These are phyloP conservation scores for Geotrichum macrosporum DNA, from an alignment of 1,139 yeast genomes.

Conservation along the genomic window DNA sequence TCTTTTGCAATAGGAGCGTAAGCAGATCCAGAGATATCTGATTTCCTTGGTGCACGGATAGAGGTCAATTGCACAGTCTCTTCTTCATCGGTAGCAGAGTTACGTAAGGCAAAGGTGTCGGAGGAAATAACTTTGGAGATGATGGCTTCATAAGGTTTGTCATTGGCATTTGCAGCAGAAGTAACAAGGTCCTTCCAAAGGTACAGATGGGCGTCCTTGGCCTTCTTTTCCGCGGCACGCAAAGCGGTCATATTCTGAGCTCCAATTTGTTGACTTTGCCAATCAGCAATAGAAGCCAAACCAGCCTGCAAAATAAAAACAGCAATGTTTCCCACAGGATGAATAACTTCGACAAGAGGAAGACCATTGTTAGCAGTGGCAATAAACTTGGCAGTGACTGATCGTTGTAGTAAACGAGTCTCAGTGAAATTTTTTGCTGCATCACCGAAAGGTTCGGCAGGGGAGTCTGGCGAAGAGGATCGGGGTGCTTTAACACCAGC, in stretches of 20 bases:
- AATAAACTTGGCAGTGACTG: constrained; percentile 53
- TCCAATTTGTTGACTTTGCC: constrained; percentile 77
- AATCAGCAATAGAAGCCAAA: constrained; percentile 69
- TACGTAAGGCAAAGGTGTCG: constrained; percentile 58
- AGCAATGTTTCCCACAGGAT: constrained; percentile 75
- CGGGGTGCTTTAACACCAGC: constrained; percentile 76
- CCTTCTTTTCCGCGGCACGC: constrained; percentile 63
- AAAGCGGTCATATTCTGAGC: constrained; percentile 56
- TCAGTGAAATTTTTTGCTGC: constrained; percentile 66
- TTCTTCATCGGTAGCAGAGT: constrained; percentile 41
- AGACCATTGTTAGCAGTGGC: constrained; percentile 56
- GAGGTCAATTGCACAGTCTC: constrained; percentile 69
- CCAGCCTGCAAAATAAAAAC: constrained; percentile 66
- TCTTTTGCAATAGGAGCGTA: constrained; percentile 66
- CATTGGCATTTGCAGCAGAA: constrained; percentile 31
- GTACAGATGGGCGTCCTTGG: constrained; percentile 61
- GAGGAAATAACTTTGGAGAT: constrained; percentile 61
- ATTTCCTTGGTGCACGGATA: constrained; percentile 63
- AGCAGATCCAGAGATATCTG: constrained; percentile 51
- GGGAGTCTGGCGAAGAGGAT: constrained; percentile 46
- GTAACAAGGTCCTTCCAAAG: constrained; percentile 48
- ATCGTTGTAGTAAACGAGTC: constrained; percentile 60
- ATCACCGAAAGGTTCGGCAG: constrained; percentile 53
- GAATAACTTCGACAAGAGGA: constrained; percentile 53
- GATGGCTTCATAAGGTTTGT: constrained; percentile 51